phyloP scores from a whole-genome alignment of 2,329 filamentous ascomycete genomes.

The Macrophomina phaseolina region DNA sequence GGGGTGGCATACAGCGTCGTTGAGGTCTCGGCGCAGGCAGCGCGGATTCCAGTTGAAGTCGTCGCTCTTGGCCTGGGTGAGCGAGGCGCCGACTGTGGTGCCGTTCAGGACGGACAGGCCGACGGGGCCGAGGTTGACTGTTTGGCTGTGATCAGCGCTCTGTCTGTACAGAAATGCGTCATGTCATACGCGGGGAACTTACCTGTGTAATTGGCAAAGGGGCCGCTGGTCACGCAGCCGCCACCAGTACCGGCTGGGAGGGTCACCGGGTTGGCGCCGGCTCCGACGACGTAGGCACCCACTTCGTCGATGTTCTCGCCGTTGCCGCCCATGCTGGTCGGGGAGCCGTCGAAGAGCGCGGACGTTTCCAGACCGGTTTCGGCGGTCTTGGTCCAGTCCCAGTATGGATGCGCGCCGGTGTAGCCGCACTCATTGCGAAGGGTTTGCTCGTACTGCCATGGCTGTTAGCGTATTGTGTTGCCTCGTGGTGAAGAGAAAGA shows the following conservation, averaged over 20 bases:
- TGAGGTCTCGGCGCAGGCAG: conserved; percentile 48
- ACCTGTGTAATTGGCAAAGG: conserved; percentile 53
- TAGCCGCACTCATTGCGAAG: conserved; percentile 52
- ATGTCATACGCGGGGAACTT: too few species aligned
- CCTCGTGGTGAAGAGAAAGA: too few species aligned
- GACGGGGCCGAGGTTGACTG: conserved; percentile 55
- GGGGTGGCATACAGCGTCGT: conserved; percentile 28
- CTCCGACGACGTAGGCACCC: conserved; percentile 25
- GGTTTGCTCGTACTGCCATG: conserved; percentile 46
- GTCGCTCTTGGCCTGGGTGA: background rate
- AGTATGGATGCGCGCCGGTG: conserved; percentile 51
- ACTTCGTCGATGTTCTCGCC: conserved; percentile 36
- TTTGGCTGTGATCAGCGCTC: too few species aligned
- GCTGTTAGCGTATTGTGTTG: too few species aligned
- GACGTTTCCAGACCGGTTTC: conserved; percentile 41
- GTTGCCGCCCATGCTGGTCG: conserved; percentile 54
- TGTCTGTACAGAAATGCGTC: too few species aligned
- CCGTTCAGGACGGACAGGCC: conserved; percentile 33
- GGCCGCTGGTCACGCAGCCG: conserved; percentile 60
- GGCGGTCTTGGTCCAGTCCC: conserved; percentile 26
- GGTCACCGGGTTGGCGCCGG: conserved; percentile 33
- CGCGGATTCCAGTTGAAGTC: conserved; percentile 43
- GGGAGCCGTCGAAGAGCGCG: conserved; percentile 62
- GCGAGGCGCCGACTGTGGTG: conserved; percentile 32
- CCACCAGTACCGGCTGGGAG: conserved; percentile 60